Base-by-base conservation (phyloP, 1,284 basidiomycete genomes). In the Trametes versicolor region DNA sequence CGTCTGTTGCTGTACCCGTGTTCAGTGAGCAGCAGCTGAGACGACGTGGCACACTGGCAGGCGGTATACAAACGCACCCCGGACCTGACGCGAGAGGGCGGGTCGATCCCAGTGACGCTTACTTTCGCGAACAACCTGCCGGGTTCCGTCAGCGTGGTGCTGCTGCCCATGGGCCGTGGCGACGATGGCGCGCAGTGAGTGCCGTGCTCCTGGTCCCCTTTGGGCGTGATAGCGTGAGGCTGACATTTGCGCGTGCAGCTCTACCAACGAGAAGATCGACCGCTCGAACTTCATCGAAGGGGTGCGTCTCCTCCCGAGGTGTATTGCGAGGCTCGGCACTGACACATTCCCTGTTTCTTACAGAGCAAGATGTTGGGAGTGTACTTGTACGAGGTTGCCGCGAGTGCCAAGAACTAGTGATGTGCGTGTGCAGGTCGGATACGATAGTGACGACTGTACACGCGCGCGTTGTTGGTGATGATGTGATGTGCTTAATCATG, bases 191-290 rank as follows among this genome's bases (percentile, higher is more conserved):
- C 95, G 39, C 95, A 97, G 90, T 94, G 77, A 71, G 92, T 81
- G 9, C 17, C 36, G 58, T 15, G 15, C n/a, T 39, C 39, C 8
- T 27, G 10, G 37, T 45, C 6, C 19, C 19, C 55, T 57, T 25
- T 19, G 37, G 23, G 2, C 49, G 8, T n/a, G 50, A 29, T 2
- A 29, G 15, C 12, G n/a, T 23, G 41, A 13, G n/a, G 43, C 12
- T 32, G 27, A 36, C 45, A 50, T n/a, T 41, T 37, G 57, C n/a
- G 15, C 21, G 60, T 67, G 43, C 72, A 92, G 94, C 81, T 91
- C 95, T 71, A 98, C 94, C 27, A 98, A 98, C 79, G 97, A 99
- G 84, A 99, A 99, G 80, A 83, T 99, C 58, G 97, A 99, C 79
- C 85, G 86, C 53, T 90, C 88, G 64, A 99, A 99, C 84, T 99